These are phyloP conservation scores for Lasiodiplodia gonubiensis DNA, from an alignment of 2,329 filamentous ascomycete species.

Conservation along the genomic window DNA sequence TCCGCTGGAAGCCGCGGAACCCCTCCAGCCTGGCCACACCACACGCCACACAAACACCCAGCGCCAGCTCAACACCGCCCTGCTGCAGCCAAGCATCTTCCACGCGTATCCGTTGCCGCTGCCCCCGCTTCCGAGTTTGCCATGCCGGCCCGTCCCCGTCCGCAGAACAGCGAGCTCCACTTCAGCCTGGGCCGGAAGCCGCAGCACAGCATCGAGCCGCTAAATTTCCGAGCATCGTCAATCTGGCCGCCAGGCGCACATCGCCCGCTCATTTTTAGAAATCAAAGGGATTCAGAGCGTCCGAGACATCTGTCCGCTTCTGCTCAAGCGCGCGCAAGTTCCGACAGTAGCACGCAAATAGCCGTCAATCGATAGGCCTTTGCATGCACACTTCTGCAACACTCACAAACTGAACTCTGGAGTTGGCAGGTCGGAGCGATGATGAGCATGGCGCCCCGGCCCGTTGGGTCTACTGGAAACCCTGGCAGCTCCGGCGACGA, in stretches of 20 bases:
- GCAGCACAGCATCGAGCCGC: constrained; percentile 6
- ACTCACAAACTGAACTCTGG: constrained; percentile 6
- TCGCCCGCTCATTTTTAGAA: constrained; percentile 10
- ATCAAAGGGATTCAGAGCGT: neutral
- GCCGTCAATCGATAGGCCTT: neutral
- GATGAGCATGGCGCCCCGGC: neutral
- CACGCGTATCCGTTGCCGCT: neutral
- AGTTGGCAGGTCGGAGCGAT: neutral
- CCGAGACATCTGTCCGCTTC: neutral
- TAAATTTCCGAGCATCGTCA: constrained; percentile 4
- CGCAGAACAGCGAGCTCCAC: neutral
- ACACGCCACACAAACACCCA: neutral
- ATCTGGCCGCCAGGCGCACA: constrained; percentile 5
- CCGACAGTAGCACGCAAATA: neutral
- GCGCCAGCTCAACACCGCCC: constrained; percentile 9
- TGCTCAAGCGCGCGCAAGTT: neutral
- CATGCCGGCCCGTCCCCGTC: neutral
- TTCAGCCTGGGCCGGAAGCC: neutral
- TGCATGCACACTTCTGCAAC: neutral
- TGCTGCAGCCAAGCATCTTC: constrained; percentile 10
- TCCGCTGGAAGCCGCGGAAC: neutral
- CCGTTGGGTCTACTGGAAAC: constrained; percentile 7
- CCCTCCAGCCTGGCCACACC: neutral
- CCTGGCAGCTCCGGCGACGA: neutral
- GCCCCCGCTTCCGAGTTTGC: constrained; percentile 1